phyloP scores from a whole-genome alignment of 176 grass and related monocot genomes.

The Hordeum marinum region DNA sequence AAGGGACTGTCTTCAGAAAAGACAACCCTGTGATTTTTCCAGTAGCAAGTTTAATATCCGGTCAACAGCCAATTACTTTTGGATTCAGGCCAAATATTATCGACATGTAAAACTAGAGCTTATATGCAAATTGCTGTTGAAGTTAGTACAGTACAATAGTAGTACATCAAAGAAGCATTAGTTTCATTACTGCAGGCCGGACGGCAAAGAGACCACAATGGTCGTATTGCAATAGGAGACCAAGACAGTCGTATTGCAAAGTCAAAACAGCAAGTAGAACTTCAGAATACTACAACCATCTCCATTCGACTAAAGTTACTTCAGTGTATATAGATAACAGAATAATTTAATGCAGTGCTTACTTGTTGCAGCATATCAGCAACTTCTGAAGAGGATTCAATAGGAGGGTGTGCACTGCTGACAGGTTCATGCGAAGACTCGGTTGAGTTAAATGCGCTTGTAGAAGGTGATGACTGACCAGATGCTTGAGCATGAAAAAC shows the following conservation, averaged over 20 bases:
- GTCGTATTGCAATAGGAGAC: neutral
- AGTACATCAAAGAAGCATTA: neutral
- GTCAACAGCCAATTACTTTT: neutral
- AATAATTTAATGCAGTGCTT: neutral
- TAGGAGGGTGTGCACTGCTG: slow-evolving; percentile 34
- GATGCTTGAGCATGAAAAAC: slow-evolving; percentile 52
- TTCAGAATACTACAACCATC: neutral
- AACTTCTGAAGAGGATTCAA: slow-evolving; percentile 47
- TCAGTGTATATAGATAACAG: neutral
- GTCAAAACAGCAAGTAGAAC: neutral
- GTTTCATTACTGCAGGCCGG: neutral
- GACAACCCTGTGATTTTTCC: neutral
- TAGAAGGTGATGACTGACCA: slow-evolving; percentile 40
- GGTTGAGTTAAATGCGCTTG: slow-evolving; percentile 49
- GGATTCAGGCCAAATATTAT: neutral
- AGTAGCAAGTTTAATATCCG: neutral
- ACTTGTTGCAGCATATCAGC: slow-evolving; percentile 73
- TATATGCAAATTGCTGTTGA: neutral
- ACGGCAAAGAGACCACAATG: neutral
- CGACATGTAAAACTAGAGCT: neutral
- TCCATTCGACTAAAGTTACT: neutral
- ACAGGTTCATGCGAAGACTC: slow-evolving; percentile 57
- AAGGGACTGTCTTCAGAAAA: neutral
- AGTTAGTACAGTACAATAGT: neutral
- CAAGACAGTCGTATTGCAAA: neutral